Base-by-base conservation (phyloP, 768 basidiomycete species). In the Termitomyces heimii region DNA sequence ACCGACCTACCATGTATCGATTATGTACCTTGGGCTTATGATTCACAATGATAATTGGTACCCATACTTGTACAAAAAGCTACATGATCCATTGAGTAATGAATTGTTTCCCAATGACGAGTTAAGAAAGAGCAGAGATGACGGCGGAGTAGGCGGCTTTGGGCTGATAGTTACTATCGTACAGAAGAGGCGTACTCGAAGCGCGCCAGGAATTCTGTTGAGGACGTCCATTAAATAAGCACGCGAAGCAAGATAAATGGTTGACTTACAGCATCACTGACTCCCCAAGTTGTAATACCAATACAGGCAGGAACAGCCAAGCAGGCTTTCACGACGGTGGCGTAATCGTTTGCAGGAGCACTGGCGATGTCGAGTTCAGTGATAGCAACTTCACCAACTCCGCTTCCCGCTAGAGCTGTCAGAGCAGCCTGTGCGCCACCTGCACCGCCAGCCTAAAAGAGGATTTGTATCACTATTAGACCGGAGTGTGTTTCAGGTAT, bases 231-330 rank as follows among this genome's bases (percentile, higher is more conserved):
- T 39, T 7, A 40, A 16, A 31, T 43, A 12, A 54, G 31, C 24
- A 16, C 24, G 3, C 14, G 9, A 2, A 34, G 4, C 43, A 45
- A 54, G 44, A 34, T 4, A 10, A 20, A n/a, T n/a, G 13, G 4
- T 16, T 28, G 16, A 64, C 73, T 39, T 55, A 77, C 78, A 53
- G 67, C 69, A 63, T 81, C 79, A 55, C 74, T 70, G 53, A 80
- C 77, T 63, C 78, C 80, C 79, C 78, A 81, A 55, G 62, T 70
- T 35, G 80, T 81, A 64, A 82, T 79, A 37, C 74, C 71, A 24
- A 80, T 68, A 60, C 80, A 82, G 24, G 63, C 63, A 12, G 77
- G 66, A 6, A 73, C 71, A 24, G 69, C 68, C 53, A 79, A 65
- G 65, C 80, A 82, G 12, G 79, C 80, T 42, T 74, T 75, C 29